Percentiles rank a stretch among this genome's conserved stretches.
These are phyloP conservation scores for Volvox carteri DNA, from an alignment of 163 green algal genomes.

Conservation along the genomic window DNA sequence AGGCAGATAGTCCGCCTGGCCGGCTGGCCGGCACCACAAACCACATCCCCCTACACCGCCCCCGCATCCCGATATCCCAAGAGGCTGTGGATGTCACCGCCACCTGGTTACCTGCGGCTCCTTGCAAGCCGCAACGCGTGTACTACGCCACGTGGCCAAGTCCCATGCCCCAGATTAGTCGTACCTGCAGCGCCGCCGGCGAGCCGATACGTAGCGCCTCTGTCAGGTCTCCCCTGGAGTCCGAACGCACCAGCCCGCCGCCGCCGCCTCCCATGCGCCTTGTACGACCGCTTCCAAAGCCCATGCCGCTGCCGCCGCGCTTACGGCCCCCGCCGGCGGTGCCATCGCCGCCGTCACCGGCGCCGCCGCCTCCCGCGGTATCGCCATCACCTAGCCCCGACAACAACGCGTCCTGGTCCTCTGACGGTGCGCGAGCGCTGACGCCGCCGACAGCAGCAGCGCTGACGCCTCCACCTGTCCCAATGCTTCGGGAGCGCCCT, in stretches of 20 bases:
- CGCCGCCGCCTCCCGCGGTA: background rate
- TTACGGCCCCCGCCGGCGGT: conserved; percentile 15
- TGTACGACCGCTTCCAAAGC: conserved; percentile 41
- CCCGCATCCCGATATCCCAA: too few species aligned
- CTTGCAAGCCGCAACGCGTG: too few species aligned
- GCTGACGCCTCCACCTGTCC: background rate
- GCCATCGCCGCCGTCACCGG: conserved; percentile 12
- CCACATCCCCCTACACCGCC: too few species aligned
- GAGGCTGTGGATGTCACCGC: too few species aligned
- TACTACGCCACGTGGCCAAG: too few species aligned
- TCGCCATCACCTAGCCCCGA: conserved; percentile 6
- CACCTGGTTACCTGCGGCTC: too few species aligned
- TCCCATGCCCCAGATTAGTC: background rate
- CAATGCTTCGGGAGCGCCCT: conserved; percentile 23
- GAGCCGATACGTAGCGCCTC: conserved; percentile 47
- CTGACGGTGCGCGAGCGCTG: background rate
- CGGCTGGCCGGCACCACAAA: too few species aligned
- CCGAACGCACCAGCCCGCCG: conserved; percentile 33
- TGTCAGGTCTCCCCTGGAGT: conserved; percentile 42
- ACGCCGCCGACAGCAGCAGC: background rate
- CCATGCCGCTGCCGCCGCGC: conserved; percentile 46
- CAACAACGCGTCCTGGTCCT: conserved; percentile 29
- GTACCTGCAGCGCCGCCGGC: conserved; percentile 49
- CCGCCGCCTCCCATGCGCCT: conserved; percentile 50
- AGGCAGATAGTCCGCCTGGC: too few species aligned